Conservation (phyloP, 2,329 filamentous ascomycete species). For the Aspergillus tamarii region DNA sequence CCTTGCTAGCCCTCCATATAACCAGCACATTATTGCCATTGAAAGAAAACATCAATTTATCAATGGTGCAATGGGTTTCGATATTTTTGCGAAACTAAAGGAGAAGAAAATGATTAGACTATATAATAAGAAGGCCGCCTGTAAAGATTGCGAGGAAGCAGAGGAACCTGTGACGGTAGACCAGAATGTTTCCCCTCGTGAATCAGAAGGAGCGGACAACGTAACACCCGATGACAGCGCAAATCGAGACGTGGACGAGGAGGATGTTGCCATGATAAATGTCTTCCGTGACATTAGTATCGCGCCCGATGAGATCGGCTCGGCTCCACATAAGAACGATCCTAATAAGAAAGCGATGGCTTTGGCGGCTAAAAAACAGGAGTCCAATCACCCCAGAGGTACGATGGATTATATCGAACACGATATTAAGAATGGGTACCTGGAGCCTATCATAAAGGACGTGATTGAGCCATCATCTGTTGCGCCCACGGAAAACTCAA, state of each 20-base stretch:
- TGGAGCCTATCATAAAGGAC: constrained; percentile 44
- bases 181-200: background rate
- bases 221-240: constrained; percentile 8
- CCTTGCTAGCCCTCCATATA: constrained; percentile 82
- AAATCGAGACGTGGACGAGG: constrained; percentile 21
- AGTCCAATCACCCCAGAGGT: constrained; percentile 30
- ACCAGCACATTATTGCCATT: constrained; percentile 84
- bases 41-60: constrained; percentile 89
- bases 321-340: constrained; percentile 15
- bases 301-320: constrained; percentile 32
- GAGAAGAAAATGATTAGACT: constrained; percentile 72
- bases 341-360: constrained; percentile 10
- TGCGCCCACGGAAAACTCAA: background rate
- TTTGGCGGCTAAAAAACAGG: constrained; percentile 15
- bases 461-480: constrained; percentile 31
- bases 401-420: constrained; percentile 49
- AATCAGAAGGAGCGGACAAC: constrained; percentile 3
- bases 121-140: constrained; percentile 73
- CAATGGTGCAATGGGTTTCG: constrained; percentile 78
- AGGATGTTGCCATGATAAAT: constrained; percentile 33
- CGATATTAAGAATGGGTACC: constrained; percentile 47
- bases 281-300: constrained; percentile 40
- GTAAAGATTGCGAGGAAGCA: constrained; percentile 25
- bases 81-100: constrained; percentile 77
- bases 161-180: constrained; percentile 12